Evolutionary conservation across 192 early-diverging fungal species (phyloP).

Genomic region (Coemansia sp.): DNA sequence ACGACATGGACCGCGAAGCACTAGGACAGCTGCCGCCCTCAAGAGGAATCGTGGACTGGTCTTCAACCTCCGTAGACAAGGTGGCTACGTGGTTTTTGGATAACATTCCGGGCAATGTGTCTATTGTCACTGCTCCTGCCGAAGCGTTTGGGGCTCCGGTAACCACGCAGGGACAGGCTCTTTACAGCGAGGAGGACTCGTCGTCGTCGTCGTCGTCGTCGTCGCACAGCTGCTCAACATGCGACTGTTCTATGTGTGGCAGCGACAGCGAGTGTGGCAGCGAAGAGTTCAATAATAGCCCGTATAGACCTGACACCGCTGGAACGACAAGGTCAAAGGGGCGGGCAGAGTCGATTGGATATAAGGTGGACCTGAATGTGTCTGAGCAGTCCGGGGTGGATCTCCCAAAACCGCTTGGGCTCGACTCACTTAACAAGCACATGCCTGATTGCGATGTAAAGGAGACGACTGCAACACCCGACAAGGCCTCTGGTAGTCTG

Average conservation of each 20-base stretch:
- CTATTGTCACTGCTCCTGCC: conserved; percentile 34
- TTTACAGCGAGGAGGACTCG: conserved; percentile 18
- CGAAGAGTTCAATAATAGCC: background rate
- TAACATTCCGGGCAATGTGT: conserved; percentile 51
- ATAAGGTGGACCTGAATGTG: background rate
- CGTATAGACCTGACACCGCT: background rate
- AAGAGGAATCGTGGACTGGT: conserved; percentile 49
- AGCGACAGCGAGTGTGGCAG: conserved; percentile 11
- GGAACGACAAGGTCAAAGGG: background rate
- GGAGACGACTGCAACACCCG: background rate
- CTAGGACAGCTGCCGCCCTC: conserved; percentile 34
- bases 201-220: conserved; percentile 24
- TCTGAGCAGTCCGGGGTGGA: conserved; percentile 15
- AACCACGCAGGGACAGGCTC: conserved; percentile 15
- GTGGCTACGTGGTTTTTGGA: conserved; percentile 56
- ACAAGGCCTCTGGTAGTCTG: background rate
- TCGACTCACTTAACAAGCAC: conserved; percentile 15
- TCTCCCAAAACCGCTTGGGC: conserved; percentile 36
- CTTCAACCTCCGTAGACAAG: conserved; percentile 40
- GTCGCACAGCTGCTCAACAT: conserved; percentile 33
- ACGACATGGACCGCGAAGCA: conserved; percentile 25
- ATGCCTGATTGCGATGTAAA: background rate
- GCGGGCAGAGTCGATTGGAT: background rate
- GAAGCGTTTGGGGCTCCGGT: conserved; percentile 38
- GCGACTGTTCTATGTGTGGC: conserved; percentile 40